Percentiles rank a stretch among this genome's conserved stretches.
Conservation (phyloP, 345 rosid genomes). For the Lumnitzera racemosa region DNA sequence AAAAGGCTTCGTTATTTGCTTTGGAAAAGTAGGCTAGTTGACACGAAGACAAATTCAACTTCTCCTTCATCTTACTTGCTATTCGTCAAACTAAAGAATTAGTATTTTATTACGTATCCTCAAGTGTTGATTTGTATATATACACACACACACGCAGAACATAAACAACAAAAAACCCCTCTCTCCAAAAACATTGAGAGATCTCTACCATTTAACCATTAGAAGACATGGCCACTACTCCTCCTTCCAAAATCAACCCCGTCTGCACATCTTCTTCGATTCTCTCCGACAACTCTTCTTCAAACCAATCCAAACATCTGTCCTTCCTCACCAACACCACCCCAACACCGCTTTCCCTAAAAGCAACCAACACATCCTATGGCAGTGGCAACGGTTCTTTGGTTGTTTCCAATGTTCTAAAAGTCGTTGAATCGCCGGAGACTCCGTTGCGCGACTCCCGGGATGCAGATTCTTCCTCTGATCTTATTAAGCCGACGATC, state of each 20-base stretch:
- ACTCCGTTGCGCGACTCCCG: neutral
- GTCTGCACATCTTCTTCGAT: constrained; percentile 6
- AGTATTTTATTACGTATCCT: too few relatives aligned
- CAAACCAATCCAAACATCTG: constrained; percentile 9
- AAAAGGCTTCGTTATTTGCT: too few relatives aligned
- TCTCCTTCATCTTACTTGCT: too few relatives aligned
- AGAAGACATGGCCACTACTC: constrained; percentile 3
- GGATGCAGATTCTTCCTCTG: neutral
- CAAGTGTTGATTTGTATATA: too few relatives aligned
- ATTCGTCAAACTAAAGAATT: too few relatives aligned
- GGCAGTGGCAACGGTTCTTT: neutral
- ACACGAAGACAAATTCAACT: too few relatives aligned
- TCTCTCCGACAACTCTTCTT: constrained; percentile 11
- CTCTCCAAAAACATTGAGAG: too few relatives aligned
- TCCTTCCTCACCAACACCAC: constrained; percentile 18
- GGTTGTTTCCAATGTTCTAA: constrained; percentile 9
- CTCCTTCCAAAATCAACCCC: constrained; percentile 25
- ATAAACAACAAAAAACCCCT: too few relatives aligned
- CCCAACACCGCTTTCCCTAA: constrained; percentile 18
- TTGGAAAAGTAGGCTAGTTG: too few relatives aligned
- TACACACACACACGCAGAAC: too few relatives aligned
- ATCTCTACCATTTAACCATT: neutral
- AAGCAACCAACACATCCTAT: neutral
- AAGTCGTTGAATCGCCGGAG: constrained; percentile 12
- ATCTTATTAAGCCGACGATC: constrained; percentile 28